These are phyloP conservation scores for Trichoderma lentiforme DNA, from an alignment of 2,329 filamentous ascomycete species.

Conservation along the genomic window DNA sequence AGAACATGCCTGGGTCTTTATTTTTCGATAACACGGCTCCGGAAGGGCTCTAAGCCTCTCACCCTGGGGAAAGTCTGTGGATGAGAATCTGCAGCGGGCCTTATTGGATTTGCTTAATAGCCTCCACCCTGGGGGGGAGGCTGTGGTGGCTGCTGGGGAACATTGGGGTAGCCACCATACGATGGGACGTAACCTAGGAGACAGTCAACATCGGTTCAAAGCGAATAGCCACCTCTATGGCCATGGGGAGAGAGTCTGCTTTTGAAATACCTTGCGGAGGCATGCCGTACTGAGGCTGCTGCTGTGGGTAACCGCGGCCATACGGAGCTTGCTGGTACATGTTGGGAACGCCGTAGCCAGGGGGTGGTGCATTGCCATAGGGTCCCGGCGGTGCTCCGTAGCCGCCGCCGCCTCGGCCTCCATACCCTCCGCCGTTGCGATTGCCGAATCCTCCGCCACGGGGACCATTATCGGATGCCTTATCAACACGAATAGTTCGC, in stretches of 20 bases:
- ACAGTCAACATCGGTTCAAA: neutral
- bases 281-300: conserved; percentile 35
- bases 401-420: conserved; percentile 38
- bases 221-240: neutral
- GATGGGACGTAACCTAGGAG: conserved; percentile 36
- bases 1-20: conserved; percentile 9
- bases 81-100: neutral
- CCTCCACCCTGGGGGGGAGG: conserved; percentile 24
- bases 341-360: conserved; percentile 36
- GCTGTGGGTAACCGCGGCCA: conserved; percentile 38
- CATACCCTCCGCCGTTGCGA: conserved; percentile 39
- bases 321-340: conserved; percentile 38
- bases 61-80: neutral
- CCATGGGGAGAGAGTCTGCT: neutral
- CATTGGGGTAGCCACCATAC: conserved; percentile 42
- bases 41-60: neutral
- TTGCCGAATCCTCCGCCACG: conserved; percentile 44
- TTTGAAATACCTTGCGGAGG: conserved; percentile 41
- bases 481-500: conserved; percentile 90
- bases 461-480: conserved; percentile 77
- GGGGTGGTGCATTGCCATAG: conserved; percentile 34
- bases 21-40: conserved; percentile 12
- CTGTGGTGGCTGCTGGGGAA: conserved; percentile 24
- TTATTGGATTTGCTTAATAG: conserved; percentile 21
- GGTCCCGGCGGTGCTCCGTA: conserved; percentile 38